A percentile compares a stretch with the other conserved stretches of the same genome.
phyloP scores from a whole-genome alignment of 306 rosid species.

The Malus asiatica region DNA sequence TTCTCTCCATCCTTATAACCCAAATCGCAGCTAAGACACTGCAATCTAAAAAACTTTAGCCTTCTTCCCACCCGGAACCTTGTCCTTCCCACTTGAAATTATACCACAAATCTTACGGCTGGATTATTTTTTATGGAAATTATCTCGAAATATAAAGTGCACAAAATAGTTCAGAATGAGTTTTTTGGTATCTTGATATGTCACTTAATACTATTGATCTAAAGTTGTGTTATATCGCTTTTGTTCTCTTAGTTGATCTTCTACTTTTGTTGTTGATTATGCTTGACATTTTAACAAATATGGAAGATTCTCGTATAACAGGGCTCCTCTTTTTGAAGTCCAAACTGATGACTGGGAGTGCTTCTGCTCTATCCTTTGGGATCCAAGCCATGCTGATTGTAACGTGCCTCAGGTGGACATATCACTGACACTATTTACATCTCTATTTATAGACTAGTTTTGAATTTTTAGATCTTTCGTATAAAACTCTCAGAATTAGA shows the following conservation, averaged over 20 bases:
- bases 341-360: constrained; percentile 53
- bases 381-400: constrained; percentile 46
- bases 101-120: neutral
- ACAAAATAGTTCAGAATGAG: neutral
- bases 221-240: neutral
- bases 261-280: neutral
- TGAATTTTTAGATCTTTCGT: neutral
- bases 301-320: constrained; percentile 7
- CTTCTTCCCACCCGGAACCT: neutral
- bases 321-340: constrained; percentile 51
- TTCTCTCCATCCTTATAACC: neutral
- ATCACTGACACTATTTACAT: neutral
- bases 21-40: neutral
- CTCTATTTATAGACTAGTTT: neutral
- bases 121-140: neutral
- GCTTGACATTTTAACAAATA: neutral
- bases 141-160: neutral
- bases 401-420: constrained; percentile 45
- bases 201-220: neutral
- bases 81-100: neutral
- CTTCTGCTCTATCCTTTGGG: constrained; percentile 45
- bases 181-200: neutral
- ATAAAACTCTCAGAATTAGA: neutral
- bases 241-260: neutral
- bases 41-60: neutral